A percentile compares a stretch with the other conserved stretches of the same genome.
phyloP scores from a whole-genome alignment of 106 monocot species.

The Phalaenopsis equestris region DNA sequence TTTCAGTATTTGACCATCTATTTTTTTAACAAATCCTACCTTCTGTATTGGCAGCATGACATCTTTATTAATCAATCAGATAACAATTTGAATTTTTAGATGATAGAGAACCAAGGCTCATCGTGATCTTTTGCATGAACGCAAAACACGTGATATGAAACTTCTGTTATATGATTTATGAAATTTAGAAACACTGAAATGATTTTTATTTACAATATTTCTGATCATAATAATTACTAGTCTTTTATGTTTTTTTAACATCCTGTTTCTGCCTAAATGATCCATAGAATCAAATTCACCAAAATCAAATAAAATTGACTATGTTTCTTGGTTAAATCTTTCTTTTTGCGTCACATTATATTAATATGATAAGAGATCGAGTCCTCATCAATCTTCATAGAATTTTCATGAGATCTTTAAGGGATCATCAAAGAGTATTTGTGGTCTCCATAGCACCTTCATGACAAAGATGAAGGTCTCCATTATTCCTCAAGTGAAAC shows the following conservation, averaged over 20 bases:
- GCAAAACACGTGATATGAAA: neutral
- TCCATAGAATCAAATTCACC: neutral
- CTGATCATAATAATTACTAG: neutral
- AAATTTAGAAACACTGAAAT: neutral
- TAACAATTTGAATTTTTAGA: neutral
- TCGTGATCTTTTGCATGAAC: conserved; percentile 20
- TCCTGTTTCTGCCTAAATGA: neutral
- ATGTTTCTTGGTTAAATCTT: too few relatives aligned
- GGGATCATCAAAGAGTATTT: too few relatives aligned
- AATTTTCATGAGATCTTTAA: too few relatives aligned
- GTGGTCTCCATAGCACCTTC: too few relatives aligned
- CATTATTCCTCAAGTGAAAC: too few relatives aligned
- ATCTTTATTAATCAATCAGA: conserved; percentile 36
- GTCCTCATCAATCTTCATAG: too few relatives aligned
- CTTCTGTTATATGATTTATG: neutral
- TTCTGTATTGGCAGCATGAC: conserved; percentile 31
- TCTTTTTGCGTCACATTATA: too few relatives aligned
- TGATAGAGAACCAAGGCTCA: neutral
- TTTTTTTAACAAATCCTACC: conserved; percentile 28
- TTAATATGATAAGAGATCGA: too few relatives aligned
- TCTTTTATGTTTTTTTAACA: neutral
- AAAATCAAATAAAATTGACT: neutral
- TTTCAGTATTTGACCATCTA: conserved; percentile 17
- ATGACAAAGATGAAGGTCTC: too few relatives aligned
- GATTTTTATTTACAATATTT: neutral